Base-by-base conservation (phyloP, 305 asterid species). In the Nicotiana rustica region DNA sequence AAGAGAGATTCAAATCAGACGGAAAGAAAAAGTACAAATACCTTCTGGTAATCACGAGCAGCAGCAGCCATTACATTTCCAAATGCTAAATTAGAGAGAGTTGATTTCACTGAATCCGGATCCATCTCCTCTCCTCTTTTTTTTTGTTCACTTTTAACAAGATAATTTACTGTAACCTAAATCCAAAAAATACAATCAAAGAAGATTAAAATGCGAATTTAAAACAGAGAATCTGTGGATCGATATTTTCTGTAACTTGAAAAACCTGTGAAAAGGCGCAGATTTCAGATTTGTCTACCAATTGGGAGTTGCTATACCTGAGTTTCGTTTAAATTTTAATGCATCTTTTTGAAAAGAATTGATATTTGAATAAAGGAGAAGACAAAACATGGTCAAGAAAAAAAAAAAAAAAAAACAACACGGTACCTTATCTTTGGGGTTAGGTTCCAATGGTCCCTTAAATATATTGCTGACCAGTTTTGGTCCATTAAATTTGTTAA, bases 51-150 rank as follows among this genome's bases (percentile, higher is more conserved):
- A 90, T 96, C 98, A 78, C 97, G 97, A 76, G 98, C 99, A 25
- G 99, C 99, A 35, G 99, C 99, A 55, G 97, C 99, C 92, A 96
- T 78, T 15, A 94, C 99, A 91, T 96, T 96, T 82, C 99, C 98
- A 86, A 90, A 96, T 62, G 96, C 97, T 90, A 96, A 89, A 87
- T 87, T 93, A 31, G 91, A 82, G 70, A 95, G 96, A 52, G 97
- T 96, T 60, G 97, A 94, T 92, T 94, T 95, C 80, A 94, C 97
- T 10, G 97, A 57, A 89, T 96, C 86, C 13, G 99, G 97, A 79
- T 96, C 99, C 99, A 96, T 96, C 66, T 79, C 82, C 79, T 29
- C 31, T 57, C 36, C 67, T 59, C 36, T 4, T 0, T 33, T 33
- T 33, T 67, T 65, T 80, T 17, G 65, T 80, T 14, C 56, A 57